phyloP scores from a whole-genome alignment of 2,329 filamentous ascomycete species.

The Daldinia sp. region DNA sequence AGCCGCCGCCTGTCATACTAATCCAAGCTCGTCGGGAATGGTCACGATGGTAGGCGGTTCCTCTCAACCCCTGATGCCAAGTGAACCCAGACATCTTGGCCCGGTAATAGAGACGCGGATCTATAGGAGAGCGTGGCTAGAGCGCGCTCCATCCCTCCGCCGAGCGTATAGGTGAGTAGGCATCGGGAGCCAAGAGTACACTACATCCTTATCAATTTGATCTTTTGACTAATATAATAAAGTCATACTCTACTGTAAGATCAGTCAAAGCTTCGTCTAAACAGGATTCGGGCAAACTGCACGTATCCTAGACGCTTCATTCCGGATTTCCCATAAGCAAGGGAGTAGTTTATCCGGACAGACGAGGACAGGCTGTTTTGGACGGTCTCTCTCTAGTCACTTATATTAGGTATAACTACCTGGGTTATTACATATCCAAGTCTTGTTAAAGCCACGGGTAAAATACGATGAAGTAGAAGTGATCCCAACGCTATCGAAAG shows the following conservation, averaged over 20 bases:
- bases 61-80: slow-evolving; percentile 16
- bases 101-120: slow-evolving; percentile 8
- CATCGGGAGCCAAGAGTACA: not conserved
- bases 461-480: not conserved
- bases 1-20: not conserved
- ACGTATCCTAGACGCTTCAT: not conserved
- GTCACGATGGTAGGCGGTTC: not conserved
- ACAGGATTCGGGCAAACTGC: not conserved
- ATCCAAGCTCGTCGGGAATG: not conserved
- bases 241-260: not conserved
- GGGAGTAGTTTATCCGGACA: not conserved
- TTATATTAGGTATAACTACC: no score
- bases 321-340: not conserved
- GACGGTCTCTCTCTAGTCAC: not conserved
- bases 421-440: no score
- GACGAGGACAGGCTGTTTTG: not conserved
- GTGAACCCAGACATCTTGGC: slow-evolving; percentile 14
- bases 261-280: not conserved
- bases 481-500: not conserved
- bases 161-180: not conserved
- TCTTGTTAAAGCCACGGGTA: not conserved
- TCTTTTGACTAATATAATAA: not conserved
- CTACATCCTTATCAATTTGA: not conserved
- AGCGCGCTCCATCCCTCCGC: not conserved
- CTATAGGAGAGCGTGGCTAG: not conserved